These are phyloP conservation scores for Pichia occidentalis DNA, from an alignment of 805 yeast genomes.

Conservation along the genomic window DNA sequence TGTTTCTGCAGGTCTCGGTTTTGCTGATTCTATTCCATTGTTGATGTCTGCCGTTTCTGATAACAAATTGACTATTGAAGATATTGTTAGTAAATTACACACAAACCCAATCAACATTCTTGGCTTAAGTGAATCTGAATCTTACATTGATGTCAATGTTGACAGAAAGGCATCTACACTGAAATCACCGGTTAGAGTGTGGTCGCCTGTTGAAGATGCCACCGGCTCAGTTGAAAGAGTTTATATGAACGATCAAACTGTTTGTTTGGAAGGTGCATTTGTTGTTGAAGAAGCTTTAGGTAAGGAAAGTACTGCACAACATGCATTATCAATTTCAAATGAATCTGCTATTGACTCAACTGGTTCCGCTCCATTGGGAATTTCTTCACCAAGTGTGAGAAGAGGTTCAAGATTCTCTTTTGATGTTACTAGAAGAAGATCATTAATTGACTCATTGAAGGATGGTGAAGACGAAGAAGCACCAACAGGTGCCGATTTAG, in stretches of 20 bases:
- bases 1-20: conserved; percentile 66
- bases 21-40: conserved; percentile 75
- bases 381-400: conserved; percentile 31
- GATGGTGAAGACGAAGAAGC: conserved; percentile 34
- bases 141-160: conserved; percentile 74
- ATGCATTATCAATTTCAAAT: conserved; percentile 28
- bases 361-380: conserved; percentile 22
- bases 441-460: conserved; percentile 26
- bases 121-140: conserved; percentile 73
- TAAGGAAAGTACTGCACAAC: conserved; percentile 43
- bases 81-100: conserved; percentile 67
- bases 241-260: conserved; percentile 67
- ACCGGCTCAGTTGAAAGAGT: conserved; percentile 89
- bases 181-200: conserved; percentile 34
- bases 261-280: conserved; percentile 76
- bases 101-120: conserved; percentile 78
- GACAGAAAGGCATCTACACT: conserved; percentile 54
- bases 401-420: conserved; percentile 47
- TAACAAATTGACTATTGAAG: conserved; percentile 64
- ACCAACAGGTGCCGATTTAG: conserved; percentile 59
- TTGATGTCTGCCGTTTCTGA: conserved; percentile 73
- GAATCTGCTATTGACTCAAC: conserved; percentile 15
- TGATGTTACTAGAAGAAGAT: conserved; percentile 33
- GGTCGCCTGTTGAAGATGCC: conserved; percentile 53
- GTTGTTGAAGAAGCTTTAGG: conserved; percentile 59